These are phyloP conservation scores for Asterochloris erici DNA, from an alignment of 139 green algal species.

Conservation along the genomic window DNA sequence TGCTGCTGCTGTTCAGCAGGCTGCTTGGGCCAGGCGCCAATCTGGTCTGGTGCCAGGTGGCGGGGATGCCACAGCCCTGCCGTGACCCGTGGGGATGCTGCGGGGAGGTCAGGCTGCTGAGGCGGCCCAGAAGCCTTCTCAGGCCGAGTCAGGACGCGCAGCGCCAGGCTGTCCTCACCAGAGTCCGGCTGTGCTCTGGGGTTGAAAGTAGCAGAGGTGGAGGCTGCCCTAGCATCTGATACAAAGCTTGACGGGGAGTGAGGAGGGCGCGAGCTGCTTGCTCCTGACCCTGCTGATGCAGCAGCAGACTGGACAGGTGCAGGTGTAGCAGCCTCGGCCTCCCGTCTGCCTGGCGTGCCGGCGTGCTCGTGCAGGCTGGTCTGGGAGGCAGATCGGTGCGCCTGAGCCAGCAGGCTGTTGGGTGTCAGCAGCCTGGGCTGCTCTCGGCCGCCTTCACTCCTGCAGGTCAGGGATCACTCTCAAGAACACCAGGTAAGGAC, in stretches of 20 bases:
- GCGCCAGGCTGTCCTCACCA: too few species aligned
- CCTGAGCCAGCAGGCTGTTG: conserved; percentile 34
- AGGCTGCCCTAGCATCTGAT: conserved; percentile 5
- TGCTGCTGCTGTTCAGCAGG: neutral
- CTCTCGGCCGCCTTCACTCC: neutral
- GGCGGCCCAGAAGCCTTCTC: too few species aligned
- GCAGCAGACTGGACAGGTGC: neutral
- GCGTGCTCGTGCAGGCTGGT: neutral
- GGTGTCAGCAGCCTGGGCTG: conserved; percentile 42
- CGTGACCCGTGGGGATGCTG: neutral
- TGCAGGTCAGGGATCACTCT: neutral
- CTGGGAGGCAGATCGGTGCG: neutral
- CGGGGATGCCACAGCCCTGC: conserved; percentile 5
- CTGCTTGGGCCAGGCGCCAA: neutral
- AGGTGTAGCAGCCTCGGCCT: neutral
- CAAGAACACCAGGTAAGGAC: neutral
- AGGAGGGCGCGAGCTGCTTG: neutral
- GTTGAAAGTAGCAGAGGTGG: neutral
- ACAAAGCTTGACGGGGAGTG: conserved; percentile 4
- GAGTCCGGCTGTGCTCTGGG: neutral
- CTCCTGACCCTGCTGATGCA: conserved; percentile 6
- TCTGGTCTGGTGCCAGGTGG: neutral
- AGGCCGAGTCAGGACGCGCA: too few species aligned
- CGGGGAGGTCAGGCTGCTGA: too few species aligned
- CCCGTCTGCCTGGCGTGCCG: neutral